Base-by-base conservation (phyloP, 2,329 filamentous ascomycete species). In the Claviceps africana region DNA sequence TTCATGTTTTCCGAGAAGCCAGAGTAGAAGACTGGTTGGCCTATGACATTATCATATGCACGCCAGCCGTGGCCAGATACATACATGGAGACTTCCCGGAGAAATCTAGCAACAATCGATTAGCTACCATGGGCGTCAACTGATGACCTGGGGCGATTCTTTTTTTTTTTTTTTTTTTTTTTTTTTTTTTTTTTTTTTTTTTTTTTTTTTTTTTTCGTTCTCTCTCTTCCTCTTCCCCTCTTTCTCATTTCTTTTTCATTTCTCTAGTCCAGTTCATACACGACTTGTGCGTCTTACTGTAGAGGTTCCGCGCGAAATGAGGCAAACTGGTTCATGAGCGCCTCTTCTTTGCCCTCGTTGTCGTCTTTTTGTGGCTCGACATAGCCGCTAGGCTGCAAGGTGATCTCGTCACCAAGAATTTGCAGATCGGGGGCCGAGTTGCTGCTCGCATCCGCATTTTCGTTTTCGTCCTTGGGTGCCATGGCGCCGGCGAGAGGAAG, bases 1-100 rank as follows among this genome's bases (percentile, higher is more conserved):
- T 86, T 95, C 80, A 98, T 95, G 54, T 88, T 82, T 57, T 96
- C 91, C 30, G 83, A 85, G 70, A 95, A 98, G 28, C 93, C 93
- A 0, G 83, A 71, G 67, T 96, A 98, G 72, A 91, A 97, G 57
- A 96, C 84, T 10, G 89, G 88, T 65, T 95, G 90, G 22, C 93
- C 93, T 60, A 97, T 84, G 56, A 90, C 78, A 56, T 85, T 74
- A 63, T 97, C 88, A 71, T 98, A 98, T 55, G 87, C 88, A 55
- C 93, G 86, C 93, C 93, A 98, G 65, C 90, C 91, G 49, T 86
- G 85, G 51, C 93, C 93, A 13, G 88, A 91, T 57, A 97, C 86
- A 69, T 97, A 90, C 35, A 95, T 76, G 47, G 87, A 93, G 35
- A 98, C 85, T 72, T 98, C 93, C 59, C 89, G 88, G 31, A 97